Percentiles rank a stretch among this genome's conserved stretches.
phyloP scores from a whole-genome alignment of 2,329 filamentous ascomycete genomes.

The Alternaria angustiovoidea region DNA sequence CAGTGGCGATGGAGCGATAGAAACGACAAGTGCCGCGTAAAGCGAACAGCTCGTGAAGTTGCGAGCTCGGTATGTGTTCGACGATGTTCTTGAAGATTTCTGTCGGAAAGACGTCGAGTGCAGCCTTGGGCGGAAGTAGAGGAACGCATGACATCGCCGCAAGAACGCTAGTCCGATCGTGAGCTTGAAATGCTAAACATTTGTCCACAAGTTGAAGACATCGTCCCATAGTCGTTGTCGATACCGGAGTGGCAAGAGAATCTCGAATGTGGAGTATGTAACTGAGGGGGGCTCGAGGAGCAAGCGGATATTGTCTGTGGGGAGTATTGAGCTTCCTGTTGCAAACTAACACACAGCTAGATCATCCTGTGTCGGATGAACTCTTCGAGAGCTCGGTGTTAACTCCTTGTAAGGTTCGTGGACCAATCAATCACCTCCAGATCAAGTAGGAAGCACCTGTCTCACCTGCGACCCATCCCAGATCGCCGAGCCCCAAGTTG shows the following conservation, averaged over 20 bases:
- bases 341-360: too few relatives aligned
- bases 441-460: slow-evolving; percentile 14
- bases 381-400: background rate
- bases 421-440: background rate
- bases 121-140: background rate
- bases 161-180: background rate
- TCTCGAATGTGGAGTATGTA: background rate
- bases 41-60: background rate
- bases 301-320: background rate
- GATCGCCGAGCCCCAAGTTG: slow-evolving; percentile 19
- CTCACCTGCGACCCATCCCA: slow-evolving; percentile 27
- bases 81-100: background rate
- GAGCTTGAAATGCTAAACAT: background rate
- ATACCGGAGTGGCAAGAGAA: background rate
- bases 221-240: background rate
- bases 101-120: background rate
- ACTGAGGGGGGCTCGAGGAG: background rate
- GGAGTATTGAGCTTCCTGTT: background rate
- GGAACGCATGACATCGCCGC: background rate
- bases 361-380: background rate
- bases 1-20: too few relatives aligned
- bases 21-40: background rate
- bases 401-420: background rate
- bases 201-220: background rate
- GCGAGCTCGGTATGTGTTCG: background rate